Evolutionary conservation across 176 grass and related monocot species (phyloP), one percentile per base, ranked within the genome.

Genomic region (Alloteropsis semialata): DNA sequence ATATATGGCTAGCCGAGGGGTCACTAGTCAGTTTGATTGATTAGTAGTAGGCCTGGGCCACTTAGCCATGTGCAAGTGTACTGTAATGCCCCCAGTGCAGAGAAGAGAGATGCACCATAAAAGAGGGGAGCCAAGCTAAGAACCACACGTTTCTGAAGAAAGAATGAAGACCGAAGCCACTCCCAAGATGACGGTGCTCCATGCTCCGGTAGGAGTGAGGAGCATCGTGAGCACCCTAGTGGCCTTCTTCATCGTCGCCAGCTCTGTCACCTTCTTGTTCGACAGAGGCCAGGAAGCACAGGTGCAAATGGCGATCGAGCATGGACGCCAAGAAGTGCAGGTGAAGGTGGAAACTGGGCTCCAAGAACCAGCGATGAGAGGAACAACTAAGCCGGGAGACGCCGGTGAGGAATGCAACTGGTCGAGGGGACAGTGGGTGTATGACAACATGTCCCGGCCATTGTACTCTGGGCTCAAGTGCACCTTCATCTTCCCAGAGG

Each of bases 381-480:
- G 53, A 22, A 44, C 55, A 43, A 43, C 54, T 25, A 5, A 43
- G 38, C 51, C 38, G 2, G 22, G 54, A 77, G n/a, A 30, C 54
- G 3, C 54, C 22, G 8, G 19, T 22, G 54, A 25, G 22, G 62
- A 79, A 38, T 97, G 94, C 75, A 77, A 90, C 75, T 82, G 77
- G 65, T 91, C 90, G 3, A 46, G 58, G 15, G 94, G 94, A 0
- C 36, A 60, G 2, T 97, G 94, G 94, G 87, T 92, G 11, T 94
- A 92, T 29, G 94, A 97, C 85, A 87, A 94, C 48, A 5, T 57
- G 2, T 88, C 72, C 50, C 79, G 75, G 54, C 94, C 94, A 10
- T 38, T 94, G 28, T 97, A 97, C 75, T 85, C 69, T 8, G 91
- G 92, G 8, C 78, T 80, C 50, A 68, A 81, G 55, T 97, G 94